Evolutionary conservation across 768 basidiomycete genomes (phyloP).

Genomic region (Xerocomellus chrysenteron): DNA sequence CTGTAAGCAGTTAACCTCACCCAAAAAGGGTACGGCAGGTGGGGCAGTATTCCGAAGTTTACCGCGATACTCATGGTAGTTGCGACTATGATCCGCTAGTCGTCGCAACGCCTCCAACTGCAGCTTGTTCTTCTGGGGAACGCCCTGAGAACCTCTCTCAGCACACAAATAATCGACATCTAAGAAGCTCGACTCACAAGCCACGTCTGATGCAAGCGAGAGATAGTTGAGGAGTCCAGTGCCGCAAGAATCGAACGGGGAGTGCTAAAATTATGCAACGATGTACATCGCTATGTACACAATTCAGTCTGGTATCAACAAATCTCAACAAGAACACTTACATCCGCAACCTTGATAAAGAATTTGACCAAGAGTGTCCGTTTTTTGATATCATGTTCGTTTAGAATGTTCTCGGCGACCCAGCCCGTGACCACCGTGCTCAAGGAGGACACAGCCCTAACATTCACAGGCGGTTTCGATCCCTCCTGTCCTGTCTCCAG

Average conservation of each 20-base stretch:
- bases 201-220: slow-evolving; percentile 92
- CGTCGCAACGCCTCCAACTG: slow-evolving; percentile 79
- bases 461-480: slow-evolving; percentile 59
- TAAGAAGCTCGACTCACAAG: slow-evolving; percentile 51
- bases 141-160: slow-evolving; percentile 48
- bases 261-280: slow-evolving; percentile 87
- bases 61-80: slow-evolving; percentile 88
- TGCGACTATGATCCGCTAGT: slow-evolving; percentile 87
- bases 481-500: slow-evolving; percentile 79
- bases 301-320: slow-evolving; percentile 8
- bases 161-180: not conserved
- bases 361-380: slow-evolving; percentile 78
- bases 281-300: slow-evolving; percentile 69
- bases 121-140: slow-evolving; percentile 80
- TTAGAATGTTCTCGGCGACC: slow-evolving; percentile 92
- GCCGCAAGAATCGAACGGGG: slow-evolving; percentile 91
- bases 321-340: slow-evolving; percentile 40
- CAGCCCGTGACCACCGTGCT: slow-evolving; percentile 94
- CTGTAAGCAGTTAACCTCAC: slow-evolving; percentile 37
- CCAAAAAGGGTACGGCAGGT: slow-evolving; percentile 94
- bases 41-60: slow-evolving; percentile 84
- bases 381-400: slow-evolving; percentile 87
- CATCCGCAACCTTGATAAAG: slow-evolving; percentile 91
- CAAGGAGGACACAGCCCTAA: slow-evolving; percentile 81
- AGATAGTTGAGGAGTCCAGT: slow-evolving; percentile 92